phyloP scores from a whole-genome alignment of 345 rosid species.

The Luvunga scandens region DNA sequence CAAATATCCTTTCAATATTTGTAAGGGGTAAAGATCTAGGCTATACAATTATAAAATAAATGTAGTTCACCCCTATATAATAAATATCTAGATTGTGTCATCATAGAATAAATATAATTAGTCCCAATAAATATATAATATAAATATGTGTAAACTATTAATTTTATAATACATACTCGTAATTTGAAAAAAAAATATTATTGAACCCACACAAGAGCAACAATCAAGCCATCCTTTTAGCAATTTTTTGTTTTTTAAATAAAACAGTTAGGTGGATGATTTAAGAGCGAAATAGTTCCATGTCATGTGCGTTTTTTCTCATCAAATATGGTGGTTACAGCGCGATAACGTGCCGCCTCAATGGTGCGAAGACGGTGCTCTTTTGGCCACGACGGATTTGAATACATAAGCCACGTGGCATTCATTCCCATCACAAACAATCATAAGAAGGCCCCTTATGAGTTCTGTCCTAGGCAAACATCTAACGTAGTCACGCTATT shows the following conservation, averaged over 20 bases:
- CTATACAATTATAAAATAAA: too few relatives aligned
- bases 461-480: too few relatives aligned
- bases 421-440: not conserved
- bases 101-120: too few relatives aligned
- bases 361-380: not conserved
- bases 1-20: too few relatives aligned
- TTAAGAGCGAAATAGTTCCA: not conserved
- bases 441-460: not conserved
- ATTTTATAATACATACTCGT: too few relatives aligned
- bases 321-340: not conserved
- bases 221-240: not conserved
- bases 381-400: slow-evolving; percentile 7
- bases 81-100: too few relatives aligned
- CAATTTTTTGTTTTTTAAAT: not conserved
- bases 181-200: too few relatives aligned
- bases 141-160: too few relatives aligned
- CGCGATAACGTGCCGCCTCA: not conserved
- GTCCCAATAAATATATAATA: too few relatives aligned
- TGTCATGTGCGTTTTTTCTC: not conserved
- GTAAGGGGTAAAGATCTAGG: accelerated
- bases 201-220: too few relatives aligned
- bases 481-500: not conserved
- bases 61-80: accelerated
- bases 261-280: not conserved
- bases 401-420: not conserved